Conservation (phyloP, 306 rosid genomes). For the Comarum palustre region DNA sequence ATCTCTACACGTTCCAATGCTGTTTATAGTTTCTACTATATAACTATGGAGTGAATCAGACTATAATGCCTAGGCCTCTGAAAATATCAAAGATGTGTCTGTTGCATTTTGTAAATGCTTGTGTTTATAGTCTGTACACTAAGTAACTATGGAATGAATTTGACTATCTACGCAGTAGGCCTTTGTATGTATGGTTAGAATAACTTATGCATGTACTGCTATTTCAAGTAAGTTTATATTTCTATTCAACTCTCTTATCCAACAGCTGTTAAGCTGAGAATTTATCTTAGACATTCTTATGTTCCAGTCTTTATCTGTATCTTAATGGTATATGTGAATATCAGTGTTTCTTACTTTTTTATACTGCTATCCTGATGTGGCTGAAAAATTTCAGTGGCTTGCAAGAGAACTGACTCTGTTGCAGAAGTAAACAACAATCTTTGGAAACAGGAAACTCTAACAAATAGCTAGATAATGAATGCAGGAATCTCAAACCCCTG, state of each 20-base stretch:
- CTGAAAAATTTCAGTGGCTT: conserved; percentile 59
- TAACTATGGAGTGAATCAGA: not conserved
- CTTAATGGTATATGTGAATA: not conserved
- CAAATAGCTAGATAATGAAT: not conserved
- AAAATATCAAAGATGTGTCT: not conserved
- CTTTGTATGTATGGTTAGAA: not conserved
- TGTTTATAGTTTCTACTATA: not conserved
- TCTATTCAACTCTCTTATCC: not conserved
- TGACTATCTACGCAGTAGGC: not conserved
- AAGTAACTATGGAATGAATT: not conserved
- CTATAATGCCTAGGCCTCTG: not conserved
- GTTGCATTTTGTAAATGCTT: not conserved
- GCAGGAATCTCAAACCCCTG: not conserved
- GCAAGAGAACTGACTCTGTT: conserved; percentile 48
- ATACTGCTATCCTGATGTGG: conserved; percentile 9
- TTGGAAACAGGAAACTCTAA: too few relatives aligned
- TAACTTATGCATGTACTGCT: not conserved
- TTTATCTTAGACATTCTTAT: not conserved
- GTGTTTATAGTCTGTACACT: not conserved
- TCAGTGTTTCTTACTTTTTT: conserved; percentile 3
- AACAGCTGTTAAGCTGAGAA: not conserved
- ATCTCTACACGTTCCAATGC: not conserved
- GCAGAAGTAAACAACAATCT: too few relatives aligned
- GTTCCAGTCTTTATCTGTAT: not conserved
- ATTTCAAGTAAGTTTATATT: too few relatives aligned